Evolutionary conservation across 1,139 yeast genomes (phyloP), one percentile per base, ranked within the genome.

Genomic region (Hanseniaspora gamundiae): DNA sequence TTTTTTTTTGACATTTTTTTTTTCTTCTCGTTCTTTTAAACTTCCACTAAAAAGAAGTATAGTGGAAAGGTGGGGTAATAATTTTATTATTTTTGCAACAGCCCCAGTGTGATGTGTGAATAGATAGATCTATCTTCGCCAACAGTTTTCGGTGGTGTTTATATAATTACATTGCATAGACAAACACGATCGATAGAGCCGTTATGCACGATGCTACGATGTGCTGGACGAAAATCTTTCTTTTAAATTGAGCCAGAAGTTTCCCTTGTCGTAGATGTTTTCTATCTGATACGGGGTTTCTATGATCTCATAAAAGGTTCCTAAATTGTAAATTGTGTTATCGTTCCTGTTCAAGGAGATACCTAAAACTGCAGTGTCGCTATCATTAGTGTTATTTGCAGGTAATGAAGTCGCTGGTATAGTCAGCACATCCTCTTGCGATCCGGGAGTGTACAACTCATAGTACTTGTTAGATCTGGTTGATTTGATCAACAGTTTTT

Each of bases 401-500:
- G 40, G 20, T 3, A 38, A 38, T 16, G 38, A 31, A 30, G 36
- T 40, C 9, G 24, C n/a, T n/a, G n/a, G n/a, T n/a, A n/a, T n/a
- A n/a, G n/a, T n/a, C n/a, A n/a, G n/a, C n/a, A n/a, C n/a, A n/a
- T n/a, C 19, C 17, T 41, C 22, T 3, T 20, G 26, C 11, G 26
- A 16, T 4, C 30, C 30, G 10, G 35, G 19, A 4, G 9, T 19
- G 19, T 36, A 36, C 17, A 20, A 8, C 28, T 36, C 27, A n/a
- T 45, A 55, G 51, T 53, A 56, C 17, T 43, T 38, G 4, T 50
- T 49, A 13, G 45, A 27, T 1, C 22, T 22, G 8, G 52, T 48
- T 35, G 45, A 24, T 31, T 31, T 49, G 9, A 55, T 52, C 2
- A 80, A 60, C 14, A 60, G 50, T 0, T 69, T 70, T n/a, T 66